A percentile compares a stretch with the other conserved stretches of the same genome.
Conservation (phyloP, 352 stramenopile genomes). For the Saprolegnia diclina region DNA sequence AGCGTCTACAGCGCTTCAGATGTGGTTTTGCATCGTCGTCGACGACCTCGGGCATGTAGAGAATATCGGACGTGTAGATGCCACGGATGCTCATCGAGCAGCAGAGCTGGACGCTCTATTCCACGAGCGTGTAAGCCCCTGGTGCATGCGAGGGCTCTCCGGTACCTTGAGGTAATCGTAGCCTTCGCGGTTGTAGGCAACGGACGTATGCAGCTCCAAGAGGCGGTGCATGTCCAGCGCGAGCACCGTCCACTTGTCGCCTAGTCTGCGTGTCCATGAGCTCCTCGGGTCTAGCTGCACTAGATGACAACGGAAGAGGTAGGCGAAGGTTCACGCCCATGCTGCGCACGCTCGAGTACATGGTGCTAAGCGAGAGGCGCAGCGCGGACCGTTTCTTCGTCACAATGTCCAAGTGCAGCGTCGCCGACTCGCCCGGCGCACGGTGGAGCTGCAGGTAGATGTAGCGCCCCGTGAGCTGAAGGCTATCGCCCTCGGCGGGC, state of each 20-base stretch:
- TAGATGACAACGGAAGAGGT: constrained; percentile 37
- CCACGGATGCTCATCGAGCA: constrained; percentile 61
- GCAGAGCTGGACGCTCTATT: constrained; percentile 44
- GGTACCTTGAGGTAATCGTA: constrained; percentile 58
- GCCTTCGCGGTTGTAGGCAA: constrained; percentile 53
- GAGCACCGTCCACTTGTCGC: constrained; percentile 55
- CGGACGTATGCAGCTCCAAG: constrained; percentile 61
- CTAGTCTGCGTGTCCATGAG: constrained; percentile 31
- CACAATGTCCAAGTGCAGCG: constrained; percentile 62
- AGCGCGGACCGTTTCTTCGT: constrained; percentile 61
- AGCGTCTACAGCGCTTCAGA: constrained; percentile 36
- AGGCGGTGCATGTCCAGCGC: constrained; percentile 55
- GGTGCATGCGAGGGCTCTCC: too few species aligned
- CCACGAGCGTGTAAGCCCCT: too few species aligned
- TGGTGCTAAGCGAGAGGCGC: constrained; percentile 64
- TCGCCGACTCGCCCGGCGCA: constrained; percentile 39
- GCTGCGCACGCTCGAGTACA: constrained; percentile 51
- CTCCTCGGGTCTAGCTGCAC: neutral
- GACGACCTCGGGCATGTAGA: constrained; percentile 42
- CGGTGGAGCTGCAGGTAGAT: constrained; percentile 62
- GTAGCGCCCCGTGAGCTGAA: constrained; percentile 61
- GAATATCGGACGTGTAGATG: constrained; percentile 46
- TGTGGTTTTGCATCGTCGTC: neutral
- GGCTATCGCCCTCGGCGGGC: constrained; percentile 46
- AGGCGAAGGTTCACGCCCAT: constrained; percentile 55